Conservation (phyloP, 345 rosid species). For the Eucalyptus polyanthemos region DNA sequence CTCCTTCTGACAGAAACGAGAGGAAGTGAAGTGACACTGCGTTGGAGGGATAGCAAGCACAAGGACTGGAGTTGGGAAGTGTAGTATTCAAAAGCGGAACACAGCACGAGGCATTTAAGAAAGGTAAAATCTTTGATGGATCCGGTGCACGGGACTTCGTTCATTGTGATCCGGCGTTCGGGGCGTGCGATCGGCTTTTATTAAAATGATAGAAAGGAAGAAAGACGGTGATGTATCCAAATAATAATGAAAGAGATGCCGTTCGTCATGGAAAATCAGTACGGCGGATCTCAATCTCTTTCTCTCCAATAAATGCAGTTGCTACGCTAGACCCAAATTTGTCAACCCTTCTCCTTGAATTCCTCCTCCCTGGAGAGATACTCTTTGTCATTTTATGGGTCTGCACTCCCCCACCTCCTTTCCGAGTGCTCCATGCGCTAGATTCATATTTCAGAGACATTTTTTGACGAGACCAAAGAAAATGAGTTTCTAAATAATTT, state of each 20-base stretch:
- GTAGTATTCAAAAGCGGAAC: neutral
- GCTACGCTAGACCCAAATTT: neutral
- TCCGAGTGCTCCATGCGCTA: neutral
- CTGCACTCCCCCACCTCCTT: neutral
- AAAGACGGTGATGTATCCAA: neutral
- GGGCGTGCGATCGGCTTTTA: neutral
- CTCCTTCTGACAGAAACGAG: neutral
- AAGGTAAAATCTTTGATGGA: neutral
- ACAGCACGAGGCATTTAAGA: neutral
- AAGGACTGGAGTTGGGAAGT: neutral
- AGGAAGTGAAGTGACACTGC: neutral
- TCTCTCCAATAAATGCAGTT: neutral
- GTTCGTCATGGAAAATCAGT: neutral
- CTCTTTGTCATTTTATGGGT: neutral
- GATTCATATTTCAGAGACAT: neutral
- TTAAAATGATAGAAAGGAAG: neutral
- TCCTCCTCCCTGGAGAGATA: neutral
- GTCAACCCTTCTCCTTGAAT: neutral
- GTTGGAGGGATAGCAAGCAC: neutral
- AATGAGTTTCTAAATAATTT: neutral
- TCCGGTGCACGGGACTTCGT: neutral
- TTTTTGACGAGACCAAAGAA: neutral
- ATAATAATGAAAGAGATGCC: neutral
- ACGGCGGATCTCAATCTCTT: neutral
- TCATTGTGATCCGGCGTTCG: neutral